Evolutionary conservation across 2,329 filamentous ascomycete genomes (phyloP), one percentile per base, ranked within the genome.

Genomic region (Penicillium expansum): DNA sequence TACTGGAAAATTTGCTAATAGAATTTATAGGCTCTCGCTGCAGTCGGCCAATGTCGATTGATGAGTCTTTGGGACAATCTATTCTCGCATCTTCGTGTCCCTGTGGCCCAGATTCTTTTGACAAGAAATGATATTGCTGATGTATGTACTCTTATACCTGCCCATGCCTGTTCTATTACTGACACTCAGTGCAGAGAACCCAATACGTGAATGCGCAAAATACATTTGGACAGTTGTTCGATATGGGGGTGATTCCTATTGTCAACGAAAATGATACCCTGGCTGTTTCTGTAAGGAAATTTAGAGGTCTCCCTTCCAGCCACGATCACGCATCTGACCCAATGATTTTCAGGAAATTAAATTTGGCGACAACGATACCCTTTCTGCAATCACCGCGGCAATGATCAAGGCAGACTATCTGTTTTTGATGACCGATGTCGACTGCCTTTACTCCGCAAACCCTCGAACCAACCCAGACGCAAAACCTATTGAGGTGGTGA

Each of bases 221-320:
- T 71, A 97, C 94, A 0, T 90, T 99, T 72, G 84, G 86, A 51
- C 91, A 96, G 74, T 82, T 97, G 45, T 79, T 99, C 18, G 87
- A 92, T 68, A 94, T 97, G 88, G 92, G 92, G 2, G 93, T 97
- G 27, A 95, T 99, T 61, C 94, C 94, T 10, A 97, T 99, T 67
- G 94, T 99, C 62, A 99, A 99, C 69, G 94, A 99, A 77, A 99
- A 99, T 75, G 94, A 99, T 74, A 99, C 94, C 3, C 79, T 99
- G 53, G 91, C 92, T 24, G 94, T 99, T 63, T 90, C 93, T 43
- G 79, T 81, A 76, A 30, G 76, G 13, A 29, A 29, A 1, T 29
- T 29, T 7, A 29, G 27, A 32, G n/a, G 59, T 18, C 39, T 27
- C 47, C n/a, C 14, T 39, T n/a, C 22, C 33, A 16, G 4, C 35